Percentiles rank a stretch among this genome's conserved stretches.
phyloP scores from a whole-genome alignment of 164 flowering plant genomes.

The Dillenia turbinata region DNA sequence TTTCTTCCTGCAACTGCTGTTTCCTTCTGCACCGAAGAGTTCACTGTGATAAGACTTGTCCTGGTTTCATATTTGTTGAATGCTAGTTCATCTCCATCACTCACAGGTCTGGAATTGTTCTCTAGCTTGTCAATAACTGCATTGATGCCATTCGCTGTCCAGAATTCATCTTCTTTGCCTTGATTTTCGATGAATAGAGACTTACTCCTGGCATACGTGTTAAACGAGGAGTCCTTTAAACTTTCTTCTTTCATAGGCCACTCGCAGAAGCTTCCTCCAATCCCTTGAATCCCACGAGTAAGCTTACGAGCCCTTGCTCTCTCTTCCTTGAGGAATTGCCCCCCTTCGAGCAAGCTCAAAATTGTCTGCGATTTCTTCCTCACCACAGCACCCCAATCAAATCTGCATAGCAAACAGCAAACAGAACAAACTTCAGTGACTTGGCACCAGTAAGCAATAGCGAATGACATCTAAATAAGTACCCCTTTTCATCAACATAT shows the following conservation, averaged over 20 bases:
- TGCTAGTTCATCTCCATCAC: background rate
- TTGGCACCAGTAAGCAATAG: no score
- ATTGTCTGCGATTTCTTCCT: slow-evolving; percentile 17
- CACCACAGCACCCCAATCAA: slow-evolving; percentile 28
- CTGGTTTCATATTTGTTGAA: background rate
- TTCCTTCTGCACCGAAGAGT: background rate
- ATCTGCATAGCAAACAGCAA: slow-evolving; percentile 10
- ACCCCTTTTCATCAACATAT: slow-evolving; percentile 29
- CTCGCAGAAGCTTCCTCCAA: slow-evolving; percentile 26
- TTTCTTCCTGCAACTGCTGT: no score
- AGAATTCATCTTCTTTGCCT: background rate
- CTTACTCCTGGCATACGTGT: slow-evolving; percentile 6
- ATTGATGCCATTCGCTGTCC: background rate
- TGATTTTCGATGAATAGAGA: slow-evolving; percentile 11
- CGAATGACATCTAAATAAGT: background rate
- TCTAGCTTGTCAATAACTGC: background rate
- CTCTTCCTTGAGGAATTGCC: slow-evolving; percentile 14
- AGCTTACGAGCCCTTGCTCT: slow-evolving; percentile 21
- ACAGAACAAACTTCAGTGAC: no score
- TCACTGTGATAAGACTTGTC: background rate
- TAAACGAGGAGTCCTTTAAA: background rate
- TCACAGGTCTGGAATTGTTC: background rate
- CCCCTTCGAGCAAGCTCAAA: slow-evolving; percentile 15
- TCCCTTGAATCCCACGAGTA: slow-evolving; percentile 22
- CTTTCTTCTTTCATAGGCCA: slow-evolving; percentile 2